These are phyloP conservation scores for Dryas alaskensis DNA, from an alignment of 306 rosid genomes.

Conservation along the genomic window DNA sequence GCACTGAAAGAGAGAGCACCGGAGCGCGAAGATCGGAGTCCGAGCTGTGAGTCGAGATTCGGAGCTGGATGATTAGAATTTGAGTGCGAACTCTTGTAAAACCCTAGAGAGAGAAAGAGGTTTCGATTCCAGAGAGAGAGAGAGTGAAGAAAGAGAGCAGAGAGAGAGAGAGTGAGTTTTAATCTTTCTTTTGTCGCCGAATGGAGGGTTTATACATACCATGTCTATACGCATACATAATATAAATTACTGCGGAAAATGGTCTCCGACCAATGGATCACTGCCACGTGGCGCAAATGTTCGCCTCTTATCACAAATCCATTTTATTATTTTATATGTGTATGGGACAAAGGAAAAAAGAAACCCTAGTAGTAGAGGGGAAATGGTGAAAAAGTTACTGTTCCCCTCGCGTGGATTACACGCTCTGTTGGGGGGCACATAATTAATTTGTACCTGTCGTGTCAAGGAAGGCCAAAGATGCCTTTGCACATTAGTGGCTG, in stretches of 20 bases:
- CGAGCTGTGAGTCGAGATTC: constrained; percentile 41
- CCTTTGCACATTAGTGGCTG: constrained; percentile 50
- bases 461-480: constrained; percentile 59
- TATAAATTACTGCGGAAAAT: constrained; percentile 6
- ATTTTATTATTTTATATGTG: constrained; percentile 15
- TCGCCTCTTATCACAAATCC: constrained; percentile 59
- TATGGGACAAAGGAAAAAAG: constrained; percentile 21
- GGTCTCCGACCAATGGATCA: constrained; percentile 5
- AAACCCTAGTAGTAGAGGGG: constrained; percentile 64
- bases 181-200: constrained; percentile 42
- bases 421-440: constrained; percentile 37
- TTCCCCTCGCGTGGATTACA: constrained; percentile 43
- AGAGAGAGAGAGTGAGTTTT: constrained; percentile 37
- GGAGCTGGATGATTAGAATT: constrained; percentile 35
- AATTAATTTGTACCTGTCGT: constrained; percentile 54
- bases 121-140: constrained; percentile 43
- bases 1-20: constrained; percentile 26
- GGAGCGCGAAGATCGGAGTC: constrained; percentile 16
- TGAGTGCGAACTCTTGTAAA: constrained; percentile 54
- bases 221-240: constrained; percentile 29
- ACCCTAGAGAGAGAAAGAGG: constrained; percentile 71
- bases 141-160: constrained; percentile 24
- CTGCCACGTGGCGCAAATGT: constrained; percentile 39
- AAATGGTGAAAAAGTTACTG: constrained; percentile 8
- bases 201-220: constrained; percentile 36